Conservation (phyloP, 805 yeast genomes). For the Candida saitoana region DNA sequence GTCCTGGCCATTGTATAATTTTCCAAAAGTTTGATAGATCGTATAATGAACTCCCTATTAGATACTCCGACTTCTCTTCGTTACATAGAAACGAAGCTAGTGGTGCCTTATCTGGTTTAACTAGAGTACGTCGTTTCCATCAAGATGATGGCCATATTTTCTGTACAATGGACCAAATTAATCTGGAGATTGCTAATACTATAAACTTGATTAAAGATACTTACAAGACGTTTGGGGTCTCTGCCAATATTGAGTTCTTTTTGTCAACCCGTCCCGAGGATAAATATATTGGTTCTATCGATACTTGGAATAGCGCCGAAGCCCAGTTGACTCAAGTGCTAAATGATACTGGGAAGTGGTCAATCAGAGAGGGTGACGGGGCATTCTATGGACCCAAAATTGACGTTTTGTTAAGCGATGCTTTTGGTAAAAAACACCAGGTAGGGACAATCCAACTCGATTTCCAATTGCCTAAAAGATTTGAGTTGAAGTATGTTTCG, state of each 20-base stretch:
- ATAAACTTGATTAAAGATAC: slow-evolving; percentile 70
- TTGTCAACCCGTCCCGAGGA: slow-evolving; percentile 83
- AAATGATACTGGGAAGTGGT: slow-evolving; percentile 56
- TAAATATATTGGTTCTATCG: slow-evolving; percentile 68
- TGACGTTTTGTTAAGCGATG: slow-evolving; percentile 79
- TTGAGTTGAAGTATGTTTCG: slow-evolving; percentile 63
- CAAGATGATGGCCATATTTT: slow-evolving; percentile 98
- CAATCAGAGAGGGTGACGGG: slow-evolving; percentile 87
- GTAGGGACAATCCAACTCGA: slow-evolving; percentile 95
- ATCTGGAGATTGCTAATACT: slow-evolving; percentile 66
- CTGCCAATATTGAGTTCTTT: slow-evolving; percentile 44
- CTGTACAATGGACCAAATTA: slow-evolving; percentile 75
- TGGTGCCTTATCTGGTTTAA: slow-evolving; percentile 89
- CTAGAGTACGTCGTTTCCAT: slow-evolving; percentile 91
- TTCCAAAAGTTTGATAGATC: slow-evolving; percentile 74
- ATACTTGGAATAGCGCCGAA: slow-evolving; percentile 85
- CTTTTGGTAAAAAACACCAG: slow-evolving; percentile 78
- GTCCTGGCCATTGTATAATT: slow-evolving; percentile 91
- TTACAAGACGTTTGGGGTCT: slow-evolving; percentile 64
- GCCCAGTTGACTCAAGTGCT: slow-evolving; percentile 56
- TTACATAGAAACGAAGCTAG: slow-evolving; percentile 92
- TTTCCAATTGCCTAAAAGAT: slow-evolving; percentile 87
- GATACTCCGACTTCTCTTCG: slow-evolving; percentile 86
- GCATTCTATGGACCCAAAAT: slow-evolving; percentile 97
- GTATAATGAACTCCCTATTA: slow-evolving; percentile 79